Conservation (phyloP, 2,329 filamentous ascomycete genomes). For the Metarhizium sp. region DNA sequence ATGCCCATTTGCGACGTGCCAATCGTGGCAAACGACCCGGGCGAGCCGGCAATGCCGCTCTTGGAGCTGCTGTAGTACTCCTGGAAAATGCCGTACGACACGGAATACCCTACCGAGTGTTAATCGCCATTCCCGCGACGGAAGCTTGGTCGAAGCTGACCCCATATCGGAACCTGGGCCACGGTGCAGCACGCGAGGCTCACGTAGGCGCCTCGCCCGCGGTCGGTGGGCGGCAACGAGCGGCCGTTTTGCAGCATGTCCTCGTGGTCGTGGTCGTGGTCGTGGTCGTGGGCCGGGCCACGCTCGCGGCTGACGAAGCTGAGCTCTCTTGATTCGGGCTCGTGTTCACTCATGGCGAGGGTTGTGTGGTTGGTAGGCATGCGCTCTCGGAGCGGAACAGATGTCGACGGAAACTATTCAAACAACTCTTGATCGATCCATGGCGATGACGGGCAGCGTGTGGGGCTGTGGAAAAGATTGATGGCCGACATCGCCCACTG, state of each 20-base stretch:
- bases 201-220: conserved; percentile 18
- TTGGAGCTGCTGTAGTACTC: too few species aligned
- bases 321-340: background rate
- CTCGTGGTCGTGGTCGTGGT: background rate
- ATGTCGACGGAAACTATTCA: too few species aligned
- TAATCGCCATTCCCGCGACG: too few species aligned
- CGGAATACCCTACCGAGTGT: too few species aligned
- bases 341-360: background rate
- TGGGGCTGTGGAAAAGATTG: background rate
- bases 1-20: conserved; percentile 26
- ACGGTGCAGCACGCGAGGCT: conserved; percentile 27
- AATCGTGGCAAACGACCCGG: conserved; percentile 15
- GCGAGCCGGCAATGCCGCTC: conserved; percentile 33
- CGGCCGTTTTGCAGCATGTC: background rate
- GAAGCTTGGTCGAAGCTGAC: too few species aligned
- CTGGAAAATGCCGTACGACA: too few species aligned
- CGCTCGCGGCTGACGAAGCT: background rate
- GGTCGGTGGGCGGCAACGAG: conserved; percentile 19
- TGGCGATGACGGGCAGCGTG: background rate
- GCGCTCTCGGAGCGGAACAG: too few species aligned
- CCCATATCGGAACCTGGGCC: conserved; percentile 27
- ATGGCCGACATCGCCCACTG: background rate
- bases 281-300: background rate
- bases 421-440: background rate
- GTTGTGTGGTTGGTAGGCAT: too few species aligned